A percentile compares a stretch with the other conserved stretches of the same genome.
These are phyloP conservation scores for Nepenthes mirabilis DNA, from an alignment of 148 eudicot genomes.

Conservation along the genomic window DNA sequence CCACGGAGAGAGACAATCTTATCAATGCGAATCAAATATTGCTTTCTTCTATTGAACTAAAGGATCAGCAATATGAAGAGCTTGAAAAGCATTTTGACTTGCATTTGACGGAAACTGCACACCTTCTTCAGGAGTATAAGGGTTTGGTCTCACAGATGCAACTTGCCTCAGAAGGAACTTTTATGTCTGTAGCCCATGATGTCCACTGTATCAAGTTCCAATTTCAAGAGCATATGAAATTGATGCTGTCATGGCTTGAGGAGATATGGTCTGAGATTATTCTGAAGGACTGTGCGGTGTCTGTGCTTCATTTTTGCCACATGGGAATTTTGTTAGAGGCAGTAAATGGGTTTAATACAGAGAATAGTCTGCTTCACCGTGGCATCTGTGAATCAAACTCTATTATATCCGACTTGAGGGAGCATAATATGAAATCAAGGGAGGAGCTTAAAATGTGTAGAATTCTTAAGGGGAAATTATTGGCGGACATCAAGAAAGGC, in stretches of 20 bases:
- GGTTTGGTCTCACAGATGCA: slow-evolving; percentile 22
- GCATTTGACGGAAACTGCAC: slow-evolving; percentile 21
- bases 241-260: slow-evolving; percentile 47
- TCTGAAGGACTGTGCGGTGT: slow-evolving; percentile 54
- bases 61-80: slow-evolving; percentile 23
- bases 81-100: slow-evolving; percentile 34
- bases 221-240: slow-evolving; percentile 23
- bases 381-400: slow-evolving; percentile 56
- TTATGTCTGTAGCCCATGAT: slow-evolving; percentile 27
- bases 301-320: slow-evolving; percentile 65
- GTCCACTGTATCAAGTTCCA: slow-evolving; percentile 41
- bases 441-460: slow-evolving; percentile 56
- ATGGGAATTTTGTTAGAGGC: slow-evolving; percentile 62
- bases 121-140: slow-evolving; percentile 42
- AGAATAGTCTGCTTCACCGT: slow-evolving; percentile 52
- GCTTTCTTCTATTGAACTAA: slow-evolving; percentile 25
- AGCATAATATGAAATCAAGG: slow-evolving; percentile 39
- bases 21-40: slow-evolving; percentile 31
- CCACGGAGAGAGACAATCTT: slow-evolving; percentile 32
- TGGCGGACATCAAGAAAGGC: slow-evolving; percentile 52
- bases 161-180: slow-evolving; percentile 27
- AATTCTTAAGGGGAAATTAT: slow-evolving; percentile 37
- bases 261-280: slow-evolving; percentile 74
- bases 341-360: slow-evolving; percentile 50
- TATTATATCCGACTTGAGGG: slow-evolving; percentile 40